These are phyloP conservation scores for Prinsepia uniflora DNA, from an alignment of 306 rosid species.

Conservation along the genomic window DNA sequence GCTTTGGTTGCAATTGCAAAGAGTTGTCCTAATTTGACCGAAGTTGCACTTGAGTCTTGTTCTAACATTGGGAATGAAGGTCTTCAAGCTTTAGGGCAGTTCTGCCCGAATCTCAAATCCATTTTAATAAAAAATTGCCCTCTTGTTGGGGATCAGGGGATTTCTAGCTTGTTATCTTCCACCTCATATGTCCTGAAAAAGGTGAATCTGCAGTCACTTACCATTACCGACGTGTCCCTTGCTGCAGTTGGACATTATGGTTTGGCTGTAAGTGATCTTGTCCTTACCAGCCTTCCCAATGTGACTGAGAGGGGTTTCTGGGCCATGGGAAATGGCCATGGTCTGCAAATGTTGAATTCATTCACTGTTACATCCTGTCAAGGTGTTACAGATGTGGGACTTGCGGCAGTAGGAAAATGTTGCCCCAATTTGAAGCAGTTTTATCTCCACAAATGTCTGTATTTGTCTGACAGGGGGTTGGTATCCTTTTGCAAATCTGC, in stretches of 20 bases:
- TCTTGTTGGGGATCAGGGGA: slow-evolving; percentile 72
- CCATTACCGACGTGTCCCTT: slow-evolving; percentile 72
- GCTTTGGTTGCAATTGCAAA: slow-evolving; percentile 65
- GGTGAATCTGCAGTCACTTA: slow-evolving; percentile 72
- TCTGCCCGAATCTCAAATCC: slow-evolving; percentile 60
- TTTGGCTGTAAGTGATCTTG: slow-evolving; percentile 58
- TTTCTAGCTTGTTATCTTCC: slow-evolving; percentile 59
- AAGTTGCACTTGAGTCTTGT: slow-evolving; percentile 73
- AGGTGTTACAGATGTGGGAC: slow-evolving; percentile 72
- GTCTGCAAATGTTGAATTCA: slow-evolving; percentile 73
- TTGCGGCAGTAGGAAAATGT: slow-evolving; percentile 75
- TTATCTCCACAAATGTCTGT: slow-evolving; percentile 52
- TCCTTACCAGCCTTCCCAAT: slow-evolving; percentile 52
- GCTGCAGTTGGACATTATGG: slow-evolving; percentile 95
- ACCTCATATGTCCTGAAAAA: slow-evolving; percentile 48
- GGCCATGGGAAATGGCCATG: slow-evolving; percentile 86
- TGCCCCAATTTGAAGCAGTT: slow-evolving; percentile 79
- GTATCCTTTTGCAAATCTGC: slow-evolving; percentile 65
- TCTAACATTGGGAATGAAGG: slow-evolving; percentile 69
- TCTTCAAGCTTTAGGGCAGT: slow-evolving; percentile 69
- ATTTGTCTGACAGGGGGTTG: slow-evolving; percentile 73
- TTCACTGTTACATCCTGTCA: slow-evolving; percentile 58
- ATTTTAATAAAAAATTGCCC: slow-evolving; percentile 58
- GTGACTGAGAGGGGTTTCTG: slow-evolving; percentile 87
- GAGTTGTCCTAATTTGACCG: slow-evolving; percentile 61